Evolutionary conservation across 2,329 filamentous ascomycete genomes (phyloP).

Genomic region (Aulographum hederae): DNA sequence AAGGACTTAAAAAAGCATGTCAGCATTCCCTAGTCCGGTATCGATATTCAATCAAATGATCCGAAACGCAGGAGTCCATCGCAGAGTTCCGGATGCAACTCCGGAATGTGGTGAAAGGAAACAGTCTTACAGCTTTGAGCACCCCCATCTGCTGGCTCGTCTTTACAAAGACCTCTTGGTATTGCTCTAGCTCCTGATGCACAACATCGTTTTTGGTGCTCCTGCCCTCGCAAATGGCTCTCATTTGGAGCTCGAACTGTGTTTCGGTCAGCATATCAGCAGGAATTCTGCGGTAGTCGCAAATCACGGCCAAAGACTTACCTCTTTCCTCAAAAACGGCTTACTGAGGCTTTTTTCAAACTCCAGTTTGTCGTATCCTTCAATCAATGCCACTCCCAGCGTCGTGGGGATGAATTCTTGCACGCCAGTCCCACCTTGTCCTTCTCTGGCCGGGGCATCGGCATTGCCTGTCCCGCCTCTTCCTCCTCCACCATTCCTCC

Average conservation of each 20-base stretch:
- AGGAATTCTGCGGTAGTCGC: too few relatives aligned
- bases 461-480: slow-evolving; percentile 16
- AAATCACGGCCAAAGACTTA: slow-evolving; percentile 10
- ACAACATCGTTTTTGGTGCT: slow-evolving; percentile 60
- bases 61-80: too few relatives aligned
- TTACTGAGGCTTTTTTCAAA: slow-evolving; percentile 87
- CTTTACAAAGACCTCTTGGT: slow-evolving; percentile 69
- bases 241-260: slow-evolving; percentile 88
- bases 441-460: slow-evolving; percentile 20
- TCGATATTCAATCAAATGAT: too few relatives aligned
- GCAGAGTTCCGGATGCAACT: too few relatives aligned
- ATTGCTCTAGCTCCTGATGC: slow-evolving; percentile 68
- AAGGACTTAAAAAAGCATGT: too few relatives aligned
- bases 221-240: slow-evolving; percentile 80
- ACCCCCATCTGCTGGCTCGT: slow-evolving; percentile 57
- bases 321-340: slow-evolving; percentile 84
- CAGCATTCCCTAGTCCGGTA: too few relatives aligned
- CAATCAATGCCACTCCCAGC: slow-evolving; percentile 75
- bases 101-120: too few relatives aligned
- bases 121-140: slow-evolving; percentile 30
- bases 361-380: slow-evolving; percentile 89
- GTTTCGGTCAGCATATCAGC: slow-evolving; percentile 1
- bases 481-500: slow-evolving; percentile 16
- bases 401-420: slow-evolving; percentile 87
- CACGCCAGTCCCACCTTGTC: slow-evolving; percentile 30